These are phyloP conservation scores for Kodamaea neixiangensis DNA, from an alignment of 805 yeast species.

Conservation along the genomic window DNA sequence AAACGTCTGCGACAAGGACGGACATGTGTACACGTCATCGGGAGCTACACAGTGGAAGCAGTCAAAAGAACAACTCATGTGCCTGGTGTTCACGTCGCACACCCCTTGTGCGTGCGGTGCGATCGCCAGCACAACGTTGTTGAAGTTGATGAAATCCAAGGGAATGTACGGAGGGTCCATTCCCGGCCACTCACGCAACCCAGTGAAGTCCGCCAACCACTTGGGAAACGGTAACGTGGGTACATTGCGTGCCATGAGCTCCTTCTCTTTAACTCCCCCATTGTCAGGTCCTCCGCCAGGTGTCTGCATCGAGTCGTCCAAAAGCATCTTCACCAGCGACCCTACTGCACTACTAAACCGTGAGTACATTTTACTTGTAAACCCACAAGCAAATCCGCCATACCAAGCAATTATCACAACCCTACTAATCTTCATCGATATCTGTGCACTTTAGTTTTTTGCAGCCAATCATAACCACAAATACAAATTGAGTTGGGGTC, in stretches of 20 bases:
- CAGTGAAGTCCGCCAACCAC: conserved; percentile 80
- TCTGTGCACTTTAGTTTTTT: not conserved
- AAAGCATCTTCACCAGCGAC: not conserved
- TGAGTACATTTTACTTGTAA: not conserved
- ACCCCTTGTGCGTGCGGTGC: conserved; percentile 55
- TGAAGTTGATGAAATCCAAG: conserved; percentile 64
- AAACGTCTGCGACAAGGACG: conserved; percentile 78
- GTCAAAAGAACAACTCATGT: conserved; percentile 70
- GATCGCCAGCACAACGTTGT: conserved; percentile 46
- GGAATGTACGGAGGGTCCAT: conserved; percentile 87
- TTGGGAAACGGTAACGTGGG: conserved; percentile 59
- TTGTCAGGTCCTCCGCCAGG: not conserved
- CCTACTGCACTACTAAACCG: not conserved
- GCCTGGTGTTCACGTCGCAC: conserved; percentile 48
- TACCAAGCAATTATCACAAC: not conserved
- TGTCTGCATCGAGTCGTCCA: not conserved
- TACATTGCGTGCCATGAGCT: not conserved
- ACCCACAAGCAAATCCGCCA: not conserved
- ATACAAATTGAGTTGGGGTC: not conserved
- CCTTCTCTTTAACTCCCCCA: not conserved
- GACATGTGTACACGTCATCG: conserved; percentile 79
- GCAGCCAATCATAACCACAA: not conserved
- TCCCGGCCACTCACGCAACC: conserved; percentile 80
- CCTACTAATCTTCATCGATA: not conserved
- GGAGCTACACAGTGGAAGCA: conserved; percentile 74